Base-by-base conservation (phyloP, 176 grass and related monocot genomes). In the Calamus simplicifolius region DNA sequence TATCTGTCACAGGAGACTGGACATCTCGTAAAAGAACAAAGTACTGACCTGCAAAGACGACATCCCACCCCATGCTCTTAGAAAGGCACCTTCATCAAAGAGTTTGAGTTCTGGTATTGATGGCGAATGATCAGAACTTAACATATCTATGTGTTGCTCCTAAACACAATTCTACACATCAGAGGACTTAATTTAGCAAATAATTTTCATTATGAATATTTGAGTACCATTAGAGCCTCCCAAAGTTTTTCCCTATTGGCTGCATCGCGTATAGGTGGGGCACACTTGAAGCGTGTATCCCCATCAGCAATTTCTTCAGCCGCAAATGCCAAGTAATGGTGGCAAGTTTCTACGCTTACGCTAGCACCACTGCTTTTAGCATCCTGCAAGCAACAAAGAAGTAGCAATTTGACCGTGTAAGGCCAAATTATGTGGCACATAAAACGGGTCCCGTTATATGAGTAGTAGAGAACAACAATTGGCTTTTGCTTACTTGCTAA, bases 111-210 rank as follows among this genome's bases (percentile, higher is more conserved):
- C 87, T 58, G 93, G 87, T 57, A 78, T 59, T 19, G 93, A 85
- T 2, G 93, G 93, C n/a, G 93, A 98, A 68, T 98, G 93, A 67
- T 98, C 93, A 15, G 93, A 98, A 59, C 93, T 98, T 60, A 98
- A 69, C 93, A 98, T 88, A 80, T 98, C 93, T 63, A 98, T 88
- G 30, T 98, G 81, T 12, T 81, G 87, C 23, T 98, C 87, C 93
- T 98, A 50, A 57, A 75, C 19, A 2, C 51, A 56, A 14, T 55
- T 43, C 16, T 38, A 43, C 10, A 19, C 26, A 54, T 21, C 1
- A 27, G 58, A 54, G 8, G 8, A 2, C 35, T 43, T 43, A 7
- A 43, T 43, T 43, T 43, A 43, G 2, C 35, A 43, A 43, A 43
- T 43, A 43, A 43, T 43, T 43, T 31, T 19, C 30, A 43, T 17